These are phyloP conservation scores for Cyberlindnera meyerae DNA, from an alignment of 805 yeast species.

Conservation along the genomic window DNA sequence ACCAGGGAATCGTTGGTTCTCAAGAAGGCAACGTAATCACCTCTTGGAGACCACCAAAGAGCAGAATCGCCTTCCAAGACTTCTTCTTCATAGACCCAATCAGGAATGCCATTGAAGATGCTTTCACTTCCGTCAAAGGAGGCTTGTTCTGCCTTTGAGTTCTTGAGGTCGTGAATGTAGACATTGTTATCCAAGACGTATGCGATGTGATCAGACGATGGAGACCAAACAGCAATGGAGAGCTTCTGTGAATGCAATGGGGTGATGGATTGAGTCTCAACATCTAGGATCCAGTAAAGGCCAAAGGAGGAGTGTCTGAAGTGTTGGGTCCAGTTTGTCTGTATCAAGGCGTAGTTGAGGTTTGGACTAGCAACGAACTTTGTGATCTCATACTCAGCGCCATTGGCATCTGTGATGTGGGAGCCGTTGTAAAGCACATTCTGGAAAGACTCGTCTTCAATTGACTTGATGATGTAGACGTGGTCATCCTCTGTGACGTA, in stretches of 20 bases:
- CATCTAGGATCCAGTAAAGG: constrained; percentile 38
- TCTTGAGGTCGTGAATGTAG: constrained; percentile 42
- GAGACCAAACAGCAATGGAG: constrained; percentile 65
- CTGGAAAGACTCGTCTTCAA: constrained; percentile 38
- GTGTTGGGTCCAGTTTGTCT: constrained; percentile 56
- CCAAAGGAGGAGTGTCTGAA: constrained; percentile 50
- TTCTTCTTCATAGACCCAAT: constrained; percentile 94
- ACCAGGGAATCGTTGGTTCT: constrained; percentile 71
- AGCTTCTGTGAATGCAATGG: constrained; percentile 29
- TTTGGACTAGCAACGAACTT: constrained; percentile 63
- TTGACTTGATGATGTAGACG: constrained; percentile 52
- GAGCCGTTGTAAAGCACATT: constrained; percentile 47
- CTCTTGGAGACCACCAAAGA: constrained; percentile 84
- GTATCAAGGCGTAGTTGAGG: constrained; percentile 50
- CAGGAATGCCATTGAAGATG: constrained; percentile 83
- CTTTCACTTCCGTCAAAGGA: constrained; percentile 68
- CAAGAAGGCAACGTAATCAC: constrained; percentile 58
- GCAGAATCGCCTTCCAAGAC: constrained; percentile 67
- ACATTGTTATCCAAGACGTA: constrained; percentile 67
- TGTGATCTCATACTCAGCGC: constrained; percentile 42
- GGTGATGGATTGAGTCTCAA: constrained; percentile 22
- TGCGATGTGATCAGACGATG: constrained; percentile 60
- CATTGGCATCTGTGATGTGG: constrained; percentile 36
- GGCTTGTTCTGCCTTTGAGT: constrained; percentile 33
- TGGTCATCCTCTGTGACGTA: constrained; percentile 47